Evolutionary conservation across 2,329 filamentous ascomycete species (phyloP), one percentile per base, ranked within the genome.

Genomic region (Orbilia brochopaga): DNA sequence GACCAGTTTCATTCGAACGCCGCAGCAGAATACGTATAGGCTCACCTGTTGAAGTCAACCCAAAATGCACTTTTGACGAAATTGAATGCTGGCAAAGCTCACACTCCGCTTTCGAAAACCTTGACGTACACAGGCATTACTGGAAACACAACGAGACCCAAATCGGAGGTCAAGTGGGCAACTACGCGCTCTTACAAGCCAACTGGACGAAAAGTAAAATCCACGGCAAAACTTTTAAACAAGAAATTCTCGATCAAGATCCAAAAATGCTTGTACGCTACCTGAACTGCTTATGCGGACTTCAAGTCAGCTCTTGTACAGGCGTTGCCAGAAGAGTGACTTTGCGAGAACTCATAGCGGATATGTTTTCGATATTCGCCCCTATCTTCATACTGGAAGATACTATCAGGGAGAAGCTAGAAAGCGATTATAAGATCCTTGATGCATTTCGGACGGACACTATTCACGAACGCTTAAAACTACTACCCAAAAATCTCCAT

Each of bases 231-330:
- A 57, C 61, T 5, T 44, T 19, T 17, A 64, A 64, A 21, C 40
- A 64, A 32, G 19, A 57, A 3, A 57, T 64, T 13, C 30, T 64
- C 2, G 52, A 53, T 10, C 52, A 57, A 40, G 51, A 48, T 15
- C 2, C 23, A 23, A n/a, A 57, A 1, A 42, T 42, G 42, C 42
- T 64, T 0, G 24, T 57, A 42, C 42, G 27, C 3, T 64, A 50
- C 15, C 27, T 64, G 30, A 52, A 64, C 30, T 57, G 61, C 32
- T 42, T 64, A 7, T 64, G 44, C n/a, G 61, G 61, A n/a, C 61
- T 64, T n/a, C 61, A 64, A 51, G 61, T 64, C 7, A 64, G 61
- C 61, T 57, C 57, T 52, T 64, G 61, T 30, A 64, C 61, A 11
- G 61, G 61, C 4, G 37, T 64, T 19, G n/a, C 61, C 11, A 42